Conservation (phyloP, 495 filamentous ascomycete genomes). For the Podospora tetraspora region DNA sequence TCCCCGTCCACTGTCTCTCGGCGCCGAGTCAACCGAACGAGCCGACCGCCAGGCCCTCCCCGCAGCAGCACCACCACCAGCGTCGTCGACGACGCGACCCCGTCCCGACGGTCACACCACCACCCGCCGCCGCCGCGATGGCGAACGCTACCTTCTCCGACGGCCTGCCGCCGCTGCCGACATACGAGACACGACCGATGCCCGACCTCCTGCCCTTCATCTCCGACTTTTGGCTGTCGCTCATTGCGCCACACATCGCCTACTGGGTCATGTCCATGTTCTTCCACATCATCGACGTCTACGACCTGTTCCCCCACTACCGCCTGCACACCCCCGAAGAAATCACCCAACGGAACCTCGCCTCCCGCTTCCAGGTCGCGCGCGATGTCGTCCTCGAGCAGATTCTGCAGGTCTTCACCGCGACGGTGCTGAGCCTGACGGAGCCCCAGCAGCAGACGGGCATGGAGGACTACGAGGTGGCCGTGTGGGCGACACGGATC, state of each 20-base stretch:
- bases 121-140: constrained; percentile 35
- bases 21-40: not conserved
- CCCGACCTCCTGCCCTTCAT: constrained; percentile 68
- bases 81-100: constrained; percentile 11
- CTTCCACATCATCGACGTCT: constrained; percentile 79
- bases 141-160: constrained; percentile 39
- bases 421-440: constrained; percentile 54
- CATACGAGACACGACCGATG: constrained; percentile 61
- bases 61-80: not conserved
- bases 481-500: constrained; percentile 71
- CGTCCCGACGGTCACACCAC: constrained; percentile 2
- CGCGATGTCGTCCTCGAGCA: constrained; percentile 87
- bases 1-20: not conserved
- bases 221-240: constrained; percentile 70
- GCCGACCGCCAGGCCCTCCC: not conserved
- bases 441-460: constrained; percentile 63
- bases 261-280: constrained; percentile 87
- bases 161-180: constrained; percentile 70
- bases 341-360: constrained; percentile 78
- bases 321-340: constrained; percentile 90
- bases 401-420: constrained; percentile 70
- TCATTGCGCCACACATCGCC: constrained; percentile 70
- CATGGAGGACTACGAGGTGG: constrained; percentile 75
- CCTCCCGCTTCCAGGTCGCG: constrained; percentile 71
- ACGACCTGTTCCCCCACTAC: constrained; percentile 79